These are phyloP conservation scores for Salix exigua DNA, from an alignment of 345 rosid genomes.

Conservation along the genomic window DNA sequence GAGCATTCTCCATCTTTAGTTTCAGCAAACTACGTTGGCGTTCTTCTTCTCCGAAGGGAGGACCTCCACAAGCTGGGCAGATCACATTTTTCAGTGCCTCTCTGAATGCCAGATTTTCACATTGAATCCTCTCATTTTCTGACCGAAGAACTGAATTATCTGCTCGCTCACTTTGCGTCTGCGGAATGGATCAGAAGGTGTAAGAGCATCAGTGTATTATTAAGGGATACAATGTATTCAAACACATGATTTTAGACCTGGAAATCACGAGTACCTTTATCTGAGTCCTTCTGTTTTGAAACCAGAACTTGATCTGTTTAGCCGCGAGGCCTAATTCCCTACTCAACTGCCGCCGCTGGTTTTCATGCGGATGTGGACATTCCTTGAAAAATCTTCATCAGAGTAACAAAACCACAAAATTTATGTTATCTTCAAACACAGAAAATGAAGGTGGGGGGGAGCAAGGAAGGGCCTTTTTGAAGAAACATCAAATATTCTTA, in stretches of 20 bases:
- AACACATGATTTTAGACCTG: not conserved
- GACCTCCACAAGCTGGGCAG: slow-evolving; percentile 73
- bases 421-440: not conserved
- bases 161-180: slow-evolving; percentile 55
- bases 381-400: slow-evolving; percentile 51
- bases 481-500: not conserved
- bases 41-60: slow-evolving; percentile 46
- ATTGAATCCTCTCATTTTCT: slow-evolving; percentile 50
- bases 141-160: slow-evolving; percentile 48
- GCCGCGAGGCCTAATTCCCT: slow-evolving; percentile 43
- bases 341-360: slow-evolving; percentile 46
- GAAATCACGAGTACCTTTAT: slow-evolving; percentile 37
- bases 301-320: slow-evolving; percentile 75
- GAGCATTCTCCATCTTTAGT: slow-evolving; percentile 44
- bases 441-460: not conserved
- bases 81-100: slow-evolving; percentile 51
- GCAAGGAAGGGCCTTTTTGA: not conserved
- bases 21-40: slow-evolving; percentile 33
- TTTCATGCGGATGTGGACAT: slow-evolving; percentile 62
- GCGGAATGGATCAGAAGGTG: not conserved
- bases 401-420: not conserved
- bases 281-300: slow-evolving; percentile 78
- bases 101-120: slow-evolving; percentile 46
- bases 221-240: not conserved
- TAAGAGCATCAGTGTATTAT: not conserved